Conservation (phyloP, 495 filamentous ascomycete genomes). For the Apiosordaria backusii region DNA sequence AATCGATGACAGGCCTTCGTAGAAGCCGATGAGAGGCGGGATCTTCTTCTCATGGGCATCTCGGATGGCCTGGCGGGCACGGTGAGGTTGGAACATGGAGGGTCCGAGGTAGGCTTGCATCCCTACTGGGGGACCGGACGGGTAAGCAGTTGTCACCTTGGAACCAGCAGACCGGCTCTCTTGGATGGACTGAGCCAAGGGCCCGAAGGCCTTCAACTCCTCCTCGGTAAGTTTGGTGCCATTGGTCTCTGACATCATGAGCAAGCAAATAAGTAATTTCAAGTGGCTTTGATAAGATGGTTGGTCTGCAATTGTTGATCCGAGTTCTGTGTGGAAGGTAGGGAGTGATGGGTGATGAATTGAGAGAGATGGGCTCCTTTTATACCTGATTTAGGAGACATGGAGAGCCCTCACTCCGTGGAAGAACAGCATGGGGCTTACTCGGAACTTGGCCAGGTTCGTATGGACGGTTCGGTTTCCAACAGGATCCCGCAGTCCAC, state of each 20-base stretch:
- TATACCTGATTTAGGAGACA: too few relatives aligned
- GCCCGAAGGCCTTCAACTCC: background rate
- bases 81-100: constrained; percentile 45
- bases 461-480: too few relatives aligned
- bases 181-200: background rate
- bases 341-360: too few relatives aligned
- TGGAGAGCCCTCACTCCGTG: too few relatives aligned
- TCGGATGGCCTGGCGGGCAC: constrained; percentile 41
- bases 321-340: too few relatives aligned
- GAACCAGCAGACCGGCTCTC: background rate
- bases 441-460: too few relatives aligned
- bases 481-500: too few relatives aligned
- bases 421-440: too few relatives aligned
- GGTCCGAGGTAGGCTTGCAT: constrained; percentile 41
- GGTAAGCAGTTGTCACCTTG: background rate
- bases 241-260: background rate
- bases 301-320: too few relatives aligned
- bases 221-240: background rate
- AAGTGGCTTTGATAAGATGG: too few relatives aligned
- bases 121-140: constrained; percentile 7
- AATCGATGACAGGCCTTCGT: constrained; percentile 34
- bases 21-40: constrained; percentile 39
- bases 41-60: constrained; percentile 45
- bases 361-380: too few relatives aligned
- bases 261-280: background rate